These are phyloP conservation scores for Verticillium klebahnii DNA, from an alignment of 2,329 filamentous ascomycete genomes.

Conservation along the genomic window DNA sequence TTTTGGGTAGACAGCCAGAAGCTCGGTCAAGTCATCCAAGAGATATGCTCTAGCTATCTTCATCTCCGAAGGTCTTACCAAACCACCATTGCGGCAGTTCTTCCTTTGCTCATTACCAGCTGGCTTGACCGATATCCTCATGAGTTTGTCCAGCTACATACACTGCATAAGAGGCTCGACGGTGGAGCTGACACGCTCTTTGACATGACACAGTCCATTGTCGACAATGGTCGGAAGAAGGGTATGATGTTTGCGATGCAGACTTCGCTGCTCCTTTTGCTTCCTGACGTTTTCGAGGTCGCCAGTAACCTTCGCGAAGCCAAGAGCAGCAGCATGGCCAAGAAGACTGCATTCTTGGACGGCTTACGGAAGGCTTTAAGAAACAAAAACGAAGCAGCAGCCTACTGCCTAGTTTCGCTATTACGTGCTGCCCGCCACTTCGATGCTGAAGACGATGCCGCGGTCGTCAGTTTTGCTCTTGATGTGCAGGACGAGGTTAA, in stretches of 20 bases:
- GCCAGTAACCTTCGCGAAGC: constrained; percentile 62
- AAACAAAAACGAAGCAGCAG: constrained; percentile 62
- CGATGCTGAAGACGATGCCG: constrained; percentile 56
- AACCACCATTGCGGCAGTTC: constrained; percentile 56
- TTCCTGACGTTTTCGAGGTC: constrained; percentile 67
- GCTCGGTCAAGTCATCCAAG: constrained; percentile 57
- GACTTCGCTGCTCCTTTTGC: constrained; percentile 55
- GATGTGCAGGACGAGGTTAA: constrained; percentile 66
- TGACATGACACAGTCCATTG: constrained; percentile 61
- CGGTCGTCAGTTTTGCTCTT: constrained; percentile 61
- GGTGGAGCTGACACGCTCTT: constrained; percentile 63
- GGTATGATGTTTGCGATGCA: constrained; percentile 58
- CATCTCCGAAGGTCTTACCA: constrained; percentile 62
- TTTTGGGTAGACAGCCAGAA: constrained; percentile 62
- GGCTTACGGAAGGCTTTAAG: constrained; percentile 57
- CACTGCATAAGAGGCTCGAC: constrained; percentile 56
- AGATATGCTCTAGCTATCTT: constrained; percentile 62
- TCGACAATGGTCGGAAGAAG: constrained; percentile 52
- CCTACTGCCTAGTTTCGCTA: constrained; percentile 60
- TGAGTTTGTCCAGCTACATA: constrained; percentile 62
- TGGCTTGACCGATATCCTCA: constrained; percentile 63
- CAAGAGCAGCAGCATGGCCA: constrained; percentile 57
- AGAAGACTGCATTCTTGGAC: constrained; percentile 63
- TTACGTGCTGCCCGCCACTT: constrained; percentile 62
- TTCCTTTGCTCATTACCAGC: constrained; percentile 58